Percentiles rank a stretch among this genome's conserved stretches.
Conservation (phyloP, 805 yeast species). For the Nakazawaea pomicola region DNA sequence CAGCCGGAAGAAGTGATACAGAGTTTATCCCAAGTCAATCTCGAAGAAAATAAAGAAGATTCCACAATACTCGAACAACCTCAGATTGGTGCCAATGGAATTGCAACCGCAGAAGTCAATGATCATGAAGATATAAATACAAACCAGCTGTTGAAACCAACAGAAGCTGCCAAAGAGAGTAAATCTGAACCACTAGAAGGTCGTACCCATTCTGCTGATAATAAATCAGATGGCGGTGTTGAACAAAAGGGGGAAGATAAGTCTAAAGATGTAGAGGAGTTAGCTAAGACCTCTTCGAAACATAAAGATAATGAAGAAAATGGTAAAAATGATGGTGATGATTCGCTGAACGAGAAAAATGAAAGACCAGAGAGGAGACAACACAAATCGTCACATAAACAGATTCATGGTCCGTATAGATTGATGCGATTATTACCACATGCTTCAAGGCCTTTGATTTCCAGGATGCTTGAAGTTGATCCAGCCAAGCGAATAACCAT, state of each 20-base stretch:
- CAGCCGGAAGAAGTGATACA: too few species aligned
- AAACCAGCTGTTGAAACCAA: too few species aligned
- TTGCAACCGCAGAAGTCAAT: too few species aligned
- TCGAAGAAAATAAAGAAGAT: too few species aligned
- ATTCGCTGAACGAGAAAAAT: constrained; percentile 5
- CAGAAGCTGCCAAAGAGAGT: too few species aligned
- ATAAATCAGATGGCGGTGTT: constrained; percentile 15
- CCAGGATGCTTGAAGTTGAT: constrained; percentile 60
- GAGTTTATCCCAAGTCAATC: too few species aligned
- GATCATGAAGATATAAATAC: too few species aligned
- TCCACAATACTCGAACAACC: too few species aligned
- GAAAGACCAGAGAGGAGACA: constrained; percentile 32
- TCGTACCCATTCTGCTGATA: too few species aligned
- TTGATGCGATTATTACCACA: constrained; percentile 78
- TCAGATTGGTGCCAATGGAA: too few species aligned
- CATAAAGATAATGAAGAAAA: constrained; percentile 7
- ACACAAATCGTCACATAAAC: constrained; percentile 39
- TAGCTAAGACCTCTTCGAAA: too few species aligned
- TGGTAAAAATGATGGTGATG: constrained; percentile 7
- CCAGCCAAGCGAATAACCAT: constrained; percentile 59
- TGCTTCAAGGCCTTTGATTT: constrained; percentile 72
- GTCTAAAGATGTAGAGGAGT: constrained; percentile 11
- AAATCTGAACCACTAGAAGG: too few species aligned
- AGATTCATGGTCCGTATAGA: constrained; percentile 79
- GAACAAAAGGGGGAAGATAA: constrained; percentile 13